Conservation (phyloP, 441 rosid genomes). For the Lepidium campestre region DNA sequence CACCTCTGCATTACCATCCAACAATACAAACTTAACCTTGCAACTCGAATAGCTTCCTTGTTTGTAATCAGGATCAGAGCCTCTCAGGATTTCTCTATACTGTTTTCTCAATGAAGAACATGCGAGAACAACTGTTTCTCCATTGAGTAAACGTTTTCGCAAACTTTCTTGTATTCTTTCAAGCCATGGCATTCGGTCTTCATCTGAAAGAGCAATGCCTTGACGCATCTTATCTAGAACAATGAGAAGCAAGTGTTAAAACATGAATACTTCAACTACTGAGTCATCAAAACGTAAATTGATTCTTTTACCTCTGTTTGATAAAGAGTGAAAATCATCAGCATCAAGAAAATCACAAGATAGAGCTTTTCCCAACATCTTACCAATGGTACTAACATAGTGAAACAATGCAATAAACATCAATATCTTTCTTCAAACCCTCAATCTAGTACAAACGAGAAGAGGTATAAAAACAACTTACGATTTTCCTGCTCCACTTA, state of each 20-base stretch:
- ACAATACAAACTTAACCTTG: slow-evolving; percentile 48
- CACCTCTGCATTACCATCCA: slow-evolving; percentile 51
- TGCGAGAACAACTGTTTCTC: slow-evolving; percentile 47
- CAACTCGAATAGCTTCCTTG: slow-evolving; percentile 33
- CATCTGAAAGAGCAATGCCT: slow-evolving; percentile 60
- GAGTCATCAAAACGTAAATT: not conserved
- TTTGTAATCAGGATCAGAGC: slow-evolving; percentile 50
- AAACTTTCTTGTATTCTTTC: slow-evolving; percentile 38
- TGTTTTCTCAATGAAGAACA: slow-evolving; percentile 69
- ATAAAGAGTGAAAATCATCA: slow-evolving; percentile 59
- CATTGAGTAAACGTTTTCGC: slow-evolving; percentile 28
- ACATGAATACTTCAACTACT: not conserved
- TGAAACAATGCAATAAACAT: not conserved
- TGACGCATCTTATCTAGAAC: slow-evolving; percentile 55
- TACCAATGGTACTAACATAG: slow-evolving; percentile 52
- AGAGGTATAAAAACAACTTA: slow-evolving; percentile 22
- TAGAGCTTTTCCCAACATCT: slow-evolving; percentile 47
- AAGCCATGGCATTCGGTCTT: slow-evolving; percentile 81
- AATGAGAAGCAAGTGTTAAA: not conserved
- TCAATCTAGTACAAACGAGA: not conserved
- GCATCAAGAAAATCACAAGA: slow-evolving; percentile 58
- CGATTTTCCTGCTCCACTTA: slow-evolving; percentile 82
- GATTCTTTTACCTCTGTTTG: slow-evolving; percentile 52
- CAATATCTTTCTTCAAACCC: not conserved
- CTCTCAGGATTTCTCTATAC: slow-evolving; percentile 68